Evolutionary conservation across 2,329 filamentous ascomycete genomes (phyloP), one percentile per base, ranked within the genome.

Genomic region (Hymenoscyphus scutula): DNA sequence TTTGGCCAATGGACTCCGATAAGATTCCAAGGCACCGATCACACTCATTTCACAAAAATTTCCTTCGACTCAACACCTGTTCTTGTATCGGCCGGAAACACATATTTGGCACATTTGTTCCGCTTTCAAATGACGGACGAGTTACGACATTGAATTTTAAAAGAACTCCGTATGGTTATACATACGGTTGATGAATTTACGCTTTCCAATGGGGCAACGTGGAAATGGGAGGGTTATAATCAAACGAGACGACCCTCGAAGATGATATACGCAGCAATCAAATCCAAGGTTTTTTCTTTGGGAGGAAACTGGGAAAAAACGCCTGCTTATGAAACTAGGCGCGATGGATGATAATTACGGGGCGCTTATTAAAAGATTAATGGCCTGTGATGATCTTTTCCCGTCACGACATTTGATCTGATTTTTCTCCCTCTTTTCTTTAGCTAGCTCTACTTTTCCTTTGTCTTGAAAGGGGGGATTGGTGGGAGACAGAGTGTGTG

Each of bases 101-200:
- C 65, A 70, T 65, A 74, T 71, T 76, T 69, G 70, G 69, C 72
- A 73, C 71, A 70, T 71, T 75, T 70, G 75, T 70, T 73, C 72
- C 62, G 73, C 73, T 73, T 76, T 69, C 74, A 70, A 70, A 75
- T 74, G 72, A 78, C 73, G 74, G 58, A 78, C 65, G 69, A 74
- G 69, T 72, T 75, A 77, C 71, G 76, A 77, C 73, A 73, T 74
- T 71, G 71, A 72, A 74, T 74, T 68, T 74, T 66, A 63, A 71
- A 73, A 73, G 70, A 68, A 71, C 67, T 66, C 69, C 70, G 59
- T 60, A 71, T 70, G 70, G 73, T 70, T 74, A 75, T 74, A 72
- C 74, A 77, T 74, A 78, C 74, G 77, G 75, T 75, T 78, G 73
- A 79, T 76, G 77, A 79, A 75, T 54, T 77, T 73, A 79, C 74